Base-by-base conservation (phyloP, 2,329 filamentous ascomycete genomes). In the Colletotrichum caudatum region DNA sequence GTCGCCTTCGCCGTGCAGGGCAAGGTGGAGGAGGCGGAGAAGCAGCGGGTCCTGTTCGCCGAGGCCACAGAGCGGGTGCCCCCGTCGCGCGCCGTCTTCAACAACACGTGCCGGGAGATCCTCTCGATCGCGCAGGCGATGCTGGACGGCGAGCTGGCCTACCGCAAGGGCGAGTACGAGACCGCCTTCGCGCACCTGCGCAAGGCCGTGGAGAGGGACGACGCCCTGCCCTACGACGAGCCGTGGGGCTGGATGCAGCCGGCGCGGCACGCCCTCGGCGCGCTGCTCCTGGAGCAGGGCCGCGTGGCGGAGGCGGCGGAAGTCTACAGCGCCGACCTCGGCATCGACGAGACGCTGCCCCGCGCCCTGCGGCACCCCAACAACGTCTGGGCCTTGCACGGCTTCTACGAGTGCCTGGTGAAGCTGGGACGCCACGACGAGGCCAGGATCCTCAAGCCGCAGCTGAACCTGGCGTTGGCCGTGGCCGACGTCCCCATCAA, bases 191-290 rank as follows among this genome's bases (percentile, higher is more conserved):
- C 80, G 3, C 84, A 88, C 63, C 82, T 94, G 3, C 84, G 86
- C 1, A 82, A 82, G 14, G 86, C 91, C 0, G 88, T 93, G 29
- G 77, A 81, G 1, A 83, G 88, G 2, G 90, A 93, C 73, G 91
- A 93, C 75, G 80, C 78, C 0, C 83, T 94, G 37, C 89, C 89
- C 0, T 94, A 93, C 72, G 90, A 91, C 60, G 92, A 94, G 77
- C 92, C 92, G 0, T 94, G 92, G 92, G 91, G 90, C 0, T 94
- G 92, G 92, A 93, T 94, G 91, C 90, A 93, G 77, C 92, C 92
- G 0, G 88, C 89, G 0, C 84, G 91, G 3, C 92, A 94, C 78
- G 92, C 92, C 0, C 91, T 91, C 62, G 92, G 90, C 1, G 92
- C 92, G 0, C 82, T 94, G 4, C 78, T 93, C 39, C 83, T 93